Evolutionary conservation across 805 yeast species (phyloP), one percentile per base, ranked within the genome.

Genomic region (Suhomyces xylopsoci): DNA sequence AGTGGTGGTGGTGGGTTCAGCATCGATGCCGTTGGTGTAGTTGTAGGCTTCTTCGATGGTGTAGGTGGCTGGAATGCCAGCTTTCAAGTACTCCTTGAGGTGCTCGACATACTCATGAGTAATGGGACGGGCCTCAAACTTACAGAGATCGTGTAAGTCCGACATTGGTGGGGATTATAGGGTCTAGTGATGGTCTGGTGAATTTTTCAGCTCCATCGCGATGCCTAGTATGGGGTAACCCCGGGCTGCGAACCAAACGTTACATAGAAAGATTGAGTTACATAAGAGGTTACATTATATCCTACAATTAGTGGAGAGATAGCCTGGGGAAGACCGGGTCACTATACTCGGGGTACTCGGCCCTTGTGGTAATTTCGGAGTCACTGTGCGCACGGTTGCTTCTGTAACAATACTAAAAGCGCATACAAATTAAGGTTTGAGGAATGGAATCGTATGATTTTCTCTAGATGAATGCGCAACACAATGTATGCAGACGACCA

Each of bases 1-100:
- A 2, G 96, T 89, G 15, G 88, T 88, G 24, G 66, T 55, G 8
- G 54, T 17, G 2, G 72, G 67, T 41, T 67, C 71, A 12, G 49
- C 56, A 38, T 71, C 76, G 14, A 71, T 70, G 47, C 80, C 55
- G 34, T 79, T 68, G 47, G 78, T 81, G 60, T 69, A 85, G 48
- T 83, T 82, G 46, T 81, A 78, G 7, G 84, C 88, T 63, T 89
- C 96, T 66, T 88, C 94, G 9, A 85, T 65, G 0, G 96, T 89
- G 56, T 89, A 87, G 0, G 96, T 90, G 0, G 96, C 81, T 6
- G 96, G 96, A 12, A 90, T 82, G 1, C 96, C 96, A 24, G 76
- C 75, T 45, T 76, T 71, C 54, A 89, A 69, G 57, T 73, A 80
- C 47, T 60, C 66, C 44, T 71, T 73, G 45, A 90, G 66, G 8